Base-by-base conservation (phyloP, 441 rosid species). In the Geranium incanum region DNA sequence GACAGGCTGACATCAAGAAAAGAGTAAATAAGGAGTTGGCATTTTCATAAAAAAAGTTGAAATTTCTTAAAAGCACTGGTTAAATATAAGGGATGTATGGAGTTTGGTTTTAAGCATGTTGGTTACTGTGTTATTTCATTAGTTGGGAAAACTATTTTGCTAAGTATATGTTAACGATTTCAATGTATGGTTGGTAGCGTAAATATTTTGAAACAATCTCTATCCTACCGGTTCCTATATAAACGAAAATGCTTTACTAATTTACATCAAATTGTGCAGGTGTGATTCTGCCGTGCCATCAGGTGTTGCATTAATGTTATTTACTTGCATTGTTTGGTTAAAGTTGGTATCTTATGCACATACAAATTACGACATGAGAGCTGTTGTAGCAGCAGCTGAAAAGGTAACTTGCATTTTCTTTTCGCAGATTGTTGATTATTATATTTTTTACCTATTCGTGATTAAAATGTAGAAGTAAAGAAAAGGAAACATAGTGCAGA, bases 271-370 rank as follows among this genome's bases (percentile, higher is more conserved):
- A 48, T 70, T 66, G 70, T 78, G 83, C 88, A 95, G 98, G 79
- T 91, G 95, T 75, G 93, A 89, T 77, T 90, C 95, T n/a, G 93
- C 93, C 52, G 84, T 90, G 76, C 70, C 87, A 72, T 88, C 88
- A 36, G 93, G 95, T 72, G 87, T 84, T 72, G 80, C 91, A 0
- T 79, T 92, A 82, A 90, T 92, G 96, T 86, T 87, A 43, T 84
- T 92, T 78, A 81, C 96, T 78, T 88, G 95, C 83, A 87, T 92
- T 64, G 97, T 92, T 73, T 92, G 97, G 97, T 77, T 92, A 65
- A 92, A 92, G 80, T 75, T 90, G 84, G 92, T 92, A 52, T 90
- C 97, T 38, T 92, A 88, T 76, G 97, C 90, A n/a, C 97, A 92
- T 83, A 90, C 97, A 48, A 92, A 72, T 82, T 80, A 71, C 81